Percentiles rank a stretch among this genome's conserved stretches.
These are phyloP conservation scores for Leccinum cinnamomeum DNA, from an alignment of 1,284 basidiomycete species.

Conservation along the genomic window DNA sequence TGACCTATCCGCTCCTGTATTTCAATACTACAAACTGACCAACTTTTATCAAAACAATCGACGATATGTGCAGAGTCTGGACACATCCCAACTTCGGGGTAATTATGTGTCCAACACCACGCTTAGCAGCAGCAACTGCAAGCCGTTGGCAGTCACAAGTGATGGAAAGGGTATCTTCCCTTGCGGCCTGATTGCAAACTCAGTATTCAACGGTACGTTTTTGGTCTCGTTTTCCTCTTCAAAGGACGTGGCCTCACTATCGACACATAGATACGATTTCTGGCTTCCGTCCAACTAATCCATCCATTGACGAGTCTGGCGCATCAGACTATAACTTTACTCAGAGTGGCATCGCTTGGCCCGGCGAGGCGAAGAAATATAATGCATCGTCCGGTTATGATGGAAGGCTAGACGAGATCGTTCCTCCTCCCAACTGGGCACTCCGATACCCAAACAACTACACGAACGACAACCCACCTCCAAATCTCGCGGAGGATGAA, in stretches of 20 bases:
- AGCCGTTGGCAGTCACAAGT: conserved; percentile 69
- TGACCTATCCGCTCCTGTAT: conserved; percentile 73
- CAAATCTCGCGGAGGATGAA: conserved; percentile 79
- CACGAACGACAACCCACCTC: conserved; percentile 63
- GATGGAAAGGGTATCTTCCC: conserved; percentile 76
- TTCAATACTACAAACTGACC: conserved; percentile 96
- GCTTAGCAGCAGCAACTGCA: conserved; percentile 81
- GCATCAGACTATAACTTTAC: conserved; percentile 75
- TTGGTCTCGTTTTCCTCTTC: background rate
- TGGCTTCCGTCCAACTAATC: conserved; percentile 60
- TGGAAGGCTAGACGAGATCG: conserved; percentile 62
- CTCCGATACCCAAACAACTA: conserved; percentile 76
- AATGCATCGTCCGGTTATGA: conserved; percentile 49
- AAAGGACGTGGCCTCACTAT: background rate
- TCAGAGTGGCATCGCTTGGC: conserved; percentile 87
- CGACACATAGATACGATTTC: conserved; percentile 71
- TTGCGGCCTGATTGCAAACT: conserved; percentile 97
- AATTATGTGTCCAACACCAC: conserved; percentile 52
- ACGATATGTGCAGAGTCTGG: conserved; percentile 92
- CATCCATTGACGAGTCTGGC: conserved; percentile 53
- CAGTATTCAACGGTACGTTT: conserved; percentile 87
- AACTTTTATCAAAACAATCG: conserved; percentile 99
- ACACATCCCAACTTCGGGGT: conserved; percentile 86
- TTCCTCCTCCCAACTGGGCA: conserved; percentile 94
- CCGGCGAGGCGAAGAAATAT: conserved; percentile 92